These are phyloP conservation scores for Cercospora beticola DNA, from an alignment of 2,329 filamentous ascomycete genomes.

Conservation along the genomic window DNA sequence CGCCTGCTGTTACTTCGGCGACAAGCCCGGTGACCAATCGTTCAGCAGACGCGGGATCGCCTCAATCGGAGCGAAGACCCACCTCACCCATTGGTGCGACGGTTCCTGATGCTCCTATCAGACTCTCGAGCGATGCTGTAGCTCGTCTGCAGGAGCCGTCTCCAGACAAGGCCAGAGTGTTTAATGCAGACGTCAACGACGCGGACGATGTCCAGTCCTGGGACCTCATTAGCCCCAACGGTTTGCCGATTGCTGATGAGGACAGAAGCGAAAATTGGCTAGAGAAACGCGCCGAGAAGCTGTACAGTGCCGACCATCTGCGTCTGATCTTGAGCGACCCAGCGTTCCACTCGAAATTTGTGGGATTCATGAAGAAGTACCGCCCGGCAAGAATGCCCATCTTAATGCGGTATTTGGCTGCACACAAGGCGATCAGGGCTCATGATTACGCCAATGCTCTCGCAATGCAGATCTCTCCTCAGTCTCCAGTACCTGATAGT, in stretches of 20 bases:
- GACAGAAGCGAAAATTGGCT: slow-evolving; percentile 18
- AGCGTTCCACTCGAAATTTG: slow-evolving; percentile 18
- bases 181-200: slow-evolving; percentile 18
- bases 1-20: background rate
- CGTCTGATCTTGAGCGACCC: slow-evolving; percentile 23
- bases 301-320: slow-evolving; percentile 25
- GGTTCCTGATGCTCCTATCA: slow-evolving; percentile 3
- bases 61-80: background rate
- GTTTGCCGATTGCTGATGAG: background rate
- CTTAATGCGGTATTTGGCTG: slow-evolving; percentile 18
- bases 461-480: slow-evolving; percentile 55
- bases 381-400: slow-evolving; percentile 21
- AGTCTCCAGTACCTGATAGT: slow-evolving; percentile 45
- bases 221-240: slow-evolving; percentile 23
- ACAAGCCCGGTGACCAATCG: background rate
- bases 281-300: slow-evolving; percentile 22
- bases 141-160: slow-evolving; percentile 23
- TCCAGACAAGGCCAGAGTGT: slow-evolving; percentile 21
- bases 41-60: background rate
- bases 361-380: slow-evolving; percentile 21
- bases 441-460: slow-evolving; percentile 70
- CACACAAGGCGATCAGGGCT: slow-evolving; percentile 64
- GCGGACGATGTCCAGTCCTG: slow-evolving; percentile 21
- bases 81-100: background rate
- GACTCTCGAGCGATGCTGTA: slow-evolving; percentile 14